phyloP scores from a whole-genome alignment of 1,284 basidiomycete species.

The Microbotryomycetes sp. region DNA sequence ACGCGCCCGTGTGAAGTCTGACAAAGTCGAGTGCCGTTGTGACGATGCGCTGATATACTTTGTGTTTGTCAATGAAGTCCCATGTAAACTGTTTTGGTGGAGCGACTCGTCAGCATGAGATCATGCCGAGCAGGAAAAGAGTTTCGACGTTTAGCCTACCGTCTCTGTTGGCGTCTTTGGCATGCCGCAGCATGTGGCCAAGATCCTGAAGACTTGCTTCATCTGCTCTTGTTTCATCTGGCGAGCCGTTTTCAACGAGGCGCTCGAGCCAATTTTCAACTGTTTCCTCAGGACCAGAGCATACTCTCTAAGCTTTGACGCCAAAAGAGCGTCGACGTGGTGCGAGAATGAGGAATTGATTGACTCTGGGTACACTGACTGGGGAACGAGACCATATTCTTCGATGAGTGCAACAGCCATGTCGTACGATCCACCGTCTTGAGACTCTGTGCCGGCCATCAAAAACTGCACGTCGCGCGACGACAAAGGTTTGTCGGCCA shows the following conservation, averaged over 20 bases:
- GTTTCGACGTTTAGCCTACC: neutral
- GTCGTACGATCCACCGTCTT: constrained; percentile 82
- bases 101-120: no score
- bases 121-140: no score
- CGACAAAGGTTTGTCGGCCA: constrained; percentile 55
- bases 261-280: constrained; percentile 46
- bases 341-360: constrained; percentile 66
- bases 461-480: constrained; percentile 73
- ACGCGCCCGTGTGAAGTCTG: constrained; percentile 36
- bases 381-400: constrained; percentile 69
- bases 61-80: constrained; percentile 70
- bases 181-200: constrained; percentile 64
- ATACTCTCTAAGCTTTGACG: constrained; percentile 78
- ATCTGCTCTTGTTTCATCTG: constrained; percentile 42
- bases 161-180: constrained; percentile 61
- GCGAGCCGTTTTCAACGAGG: constrained; percentile 37
- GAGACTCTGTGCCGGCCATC: constrained; percentile 66
- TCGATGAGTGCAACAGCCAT: constrained; percentile 82
- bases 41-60: constrained; percentile 62
- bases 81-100: constrained; percentile 53
- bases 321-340: constrained; percentile 71
- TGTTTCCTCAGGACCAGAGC: constrained; percentile 48
- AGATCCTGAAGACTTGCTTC: constrained; percentile 75
- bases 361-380: constrained; percentile 78
- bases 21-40: constrained; percentile 71